Evolutionary conservation across 768 basidiomycete species (phyloP).

Genomic region (Panaeolus cyanescens): DNA sequence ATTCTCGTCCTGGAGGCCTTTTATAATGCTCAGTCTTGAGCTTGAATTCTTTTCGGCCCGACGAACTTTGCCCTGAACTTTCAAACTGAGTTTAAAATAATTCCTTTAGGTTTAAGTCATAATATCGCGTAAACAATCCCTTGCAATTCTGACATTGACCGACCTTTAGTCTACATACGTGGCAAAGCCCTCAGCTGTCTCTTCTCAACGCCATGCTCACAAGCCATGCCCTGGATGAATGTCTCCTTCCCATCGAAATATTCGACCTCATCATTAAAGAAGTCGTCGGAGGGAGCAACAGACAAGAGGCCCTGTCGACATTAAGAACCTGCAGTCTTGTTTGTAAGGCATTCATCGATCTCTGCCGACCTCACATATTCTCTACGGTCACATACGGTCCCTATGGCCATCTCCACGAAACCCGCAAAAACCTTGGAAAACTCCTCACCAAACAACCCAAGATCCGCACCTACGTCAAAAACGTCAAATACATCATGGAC

Average conservation of each 20-base stretch:
- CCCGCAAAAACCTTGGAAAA: background rate
- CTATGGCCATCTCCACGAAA: background rate
- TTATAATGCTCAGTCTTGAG: too few relatives aligned
- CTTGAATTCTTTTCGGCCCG: too few relatives aligned
- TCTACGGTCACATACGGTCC: background rate
- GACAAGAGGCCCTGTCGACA: background rate
- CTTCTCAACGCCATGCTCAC: too few relatives aligned
- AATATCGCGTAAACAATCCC: too few relatives aligned
- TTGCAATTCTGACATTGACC: too few relatives aligned
- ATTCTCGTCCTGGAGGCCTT: too few relatives aligned
- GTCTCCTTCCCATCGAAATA: background rate
- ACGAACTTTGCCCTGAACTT: too few relatives aligned
- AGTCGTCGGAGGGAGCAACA: background rate
- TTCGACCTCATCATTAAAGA: background rate
- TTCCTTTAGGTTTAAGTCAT: too few relatives aligned
- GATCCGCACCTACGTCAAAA: background rate
- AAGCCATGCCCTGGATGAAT: background rate
- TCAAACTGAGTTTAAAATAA: too few relatives aligned
- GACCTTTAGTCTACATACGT: too few relatives aligned
- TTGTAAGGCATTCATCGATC: background rate
- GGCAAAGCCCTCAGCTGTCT: too few relatives aligned
- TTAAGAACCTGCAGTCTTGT: background rate
- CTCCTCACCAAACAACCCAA: background rate
- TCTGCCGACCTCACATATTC: background rate
- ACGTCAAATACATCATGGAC: background rate